Evolutionary conservation across 148 eudicot genomes (phyloP).

Genomic region (Rhododendron vialii): DNA sequence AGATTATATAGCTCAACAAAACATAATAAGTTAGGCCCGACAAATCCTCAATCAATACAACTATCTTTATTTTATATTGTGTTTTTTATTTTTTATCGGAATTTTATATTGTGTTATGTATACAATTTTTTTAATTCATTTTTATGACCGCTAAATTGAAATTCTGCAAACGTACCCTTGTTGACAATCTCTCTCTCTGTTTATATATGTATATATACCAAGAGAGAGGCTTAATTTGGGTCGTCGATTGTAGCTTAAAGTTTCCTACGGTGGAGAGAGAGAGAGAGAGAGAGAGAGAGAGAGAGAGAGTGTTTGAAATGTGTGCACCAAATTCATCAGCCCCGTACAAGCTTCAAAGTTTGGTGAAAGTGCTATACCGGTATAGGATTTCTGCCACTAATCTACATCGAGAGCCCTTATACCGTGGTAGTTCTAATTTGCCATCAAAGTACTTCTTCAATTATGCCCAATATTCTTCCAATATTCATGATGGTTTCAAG

Average conservation of each 20-base stretch:
- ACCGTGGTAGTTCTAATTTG: neutral
- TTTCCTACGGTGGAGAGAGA: neutral
- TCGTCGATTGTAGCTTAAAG: too few species aligned
- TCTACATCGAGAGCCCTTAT: neutral
- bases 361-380: conserved; percentile 14
- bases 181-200: too few species aligned
- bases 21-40: neutral
- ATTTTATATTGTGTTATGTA: too few species aligned
- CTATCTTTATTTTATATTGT: too few species aligned
- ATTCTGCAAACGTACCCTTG: too few species aligned
- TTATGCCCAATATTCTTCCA: neutral
- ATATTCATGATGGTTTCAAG: neutral
- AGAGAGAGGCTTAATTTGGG: too few species aligned
- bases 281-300: neutral
- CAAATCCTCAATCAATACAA: neutral
- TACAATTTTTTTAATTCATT: too few species aligned
- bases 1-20: neutral
- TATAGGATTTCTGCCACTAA: conserved; percentile 3
- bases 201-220: too few species aligned
- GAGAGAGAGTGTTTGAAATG: neutral
- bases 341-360: conserved; percentile 13
- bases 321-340: conserved; percentile 9
- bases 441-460: neutral
- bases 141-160: too few species aligned
- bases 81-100: too few species aligned